Evolutionary conservation across 345 rosid genomes (phyloP), one percentile per base, ranked within the genome.

Genomic region (Sonneratia caseolaris): DNA sequence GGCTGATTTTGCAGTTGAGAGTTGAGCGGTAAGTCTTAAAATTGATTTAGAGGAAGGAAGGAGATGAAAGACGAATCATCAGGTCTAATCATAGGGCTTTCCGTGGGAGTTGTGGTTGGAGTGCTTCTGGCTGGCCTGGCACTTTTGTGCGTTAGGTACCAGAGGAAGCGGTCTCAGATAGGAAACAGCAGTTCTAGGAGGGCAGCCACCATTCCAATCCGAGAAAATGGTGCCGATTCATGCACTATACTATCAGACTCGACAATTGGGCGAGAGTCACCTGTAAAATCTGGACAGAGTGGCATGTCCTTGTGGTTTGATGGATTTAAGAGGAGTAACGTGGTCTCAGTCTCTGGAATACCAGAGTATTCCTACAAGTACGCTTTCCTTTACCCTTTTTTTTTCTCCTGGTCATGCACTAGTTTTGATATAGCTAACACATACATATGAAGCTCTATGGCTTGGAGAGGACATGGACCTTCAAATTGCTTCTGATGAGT

Each of bases 281-380:
- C 98, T 6, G 90, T 85, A 49, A 91, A 88, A 77, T 79, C 91
- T 43, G 89, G 89, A 16, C 76, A 77, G 42, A 84, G 76, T 76
- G 91, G 89, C 74, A 78, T 83, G 85, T 81, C 90, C 76, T 5
- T 81, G 73, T 92, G 98, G 97, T 84, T 91, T 73, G 96, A 92
- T 16, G 92, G 93, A 14, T 86, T 90, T 74, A 88, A 70, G 86
- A 88, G 72, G 83, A 88, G 79, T 68, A 82, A 73, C 70, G 79
- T 78, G 19, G 83, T 89, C 68, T 81, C 97, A 57, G 78, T 86
- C 24, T 96, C 99, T 76, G 99, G 99, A 77, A 90, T 96, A 80
- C 96, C 91, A 0, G 98, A 88, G 79, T 92, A 92, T 78, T 85
- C 95, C 77, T 96, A 87, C 84, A 96, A 84, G 99, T 96, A 86